Evolutionary conservation across 257 asterid genomes (phyloP).

Genomic region (Anisodus tanguticus): DNA sequence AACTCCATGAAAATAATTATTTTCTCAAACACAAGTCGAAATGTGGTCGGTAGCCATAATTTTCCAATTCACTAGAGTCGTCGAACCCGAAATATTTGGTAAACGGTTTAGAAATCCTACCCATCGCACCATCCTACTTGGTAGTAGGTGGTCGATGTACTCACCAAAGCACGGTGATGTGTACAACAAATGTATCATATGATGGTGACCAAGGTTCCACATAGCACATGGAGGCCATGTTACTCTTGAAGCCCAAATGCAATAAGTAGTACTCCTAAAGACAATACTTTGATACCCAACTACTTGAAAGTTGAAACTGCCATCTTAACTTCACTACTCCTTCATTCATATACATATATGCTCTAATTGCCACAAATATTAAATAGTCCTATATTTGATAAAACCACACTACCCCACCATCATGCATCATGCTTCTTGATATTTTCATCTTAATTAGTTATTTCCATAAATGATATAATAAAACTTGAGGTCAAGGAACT

Average conservation of each 20-base stretch:
- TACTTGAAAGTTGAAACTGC: conserved; percentile 39
- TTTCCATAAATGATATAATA: background rate
- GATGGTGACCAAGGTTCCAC: conserved; percentile 50
- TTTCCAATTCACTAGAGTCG: no score
- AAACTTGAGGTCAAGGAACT: background rate
- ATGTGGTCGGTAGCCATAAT: no score
- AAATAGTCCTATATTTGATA: background rate
- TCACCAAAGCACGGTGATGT: conserved; percentile 29
- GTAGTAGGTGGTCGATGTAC: background rate
- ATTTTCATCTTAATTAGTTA: background rate
- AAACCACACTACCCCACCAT: background rate
- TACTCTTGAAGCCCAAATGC: conserved; percentile 49
- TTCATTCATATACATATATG: background rate
- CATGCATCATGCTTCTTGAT: conserved; percentile 1
- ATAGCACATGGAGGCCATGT: conserved; percentile 51
- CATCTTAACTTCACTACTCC: conserved; percentile 29
- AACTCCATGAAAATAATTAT: no score
- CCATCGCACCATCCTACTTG: background rate
- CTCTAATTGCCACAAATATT: background rate
- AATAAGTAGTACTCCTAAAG: background rate
- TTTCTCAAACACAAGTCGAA: no score
- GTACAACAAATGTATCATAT: conserved; percentile 32
- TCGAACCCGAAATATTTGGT: background rate
- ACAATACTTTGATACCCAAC: conserved; percentile 34
- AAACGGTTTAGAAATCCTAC: background rate